Evolutionary conservation across 2,329 filamentous ascomycete species (phyloP).

Genomic region (Cytospora mali): DNA sequence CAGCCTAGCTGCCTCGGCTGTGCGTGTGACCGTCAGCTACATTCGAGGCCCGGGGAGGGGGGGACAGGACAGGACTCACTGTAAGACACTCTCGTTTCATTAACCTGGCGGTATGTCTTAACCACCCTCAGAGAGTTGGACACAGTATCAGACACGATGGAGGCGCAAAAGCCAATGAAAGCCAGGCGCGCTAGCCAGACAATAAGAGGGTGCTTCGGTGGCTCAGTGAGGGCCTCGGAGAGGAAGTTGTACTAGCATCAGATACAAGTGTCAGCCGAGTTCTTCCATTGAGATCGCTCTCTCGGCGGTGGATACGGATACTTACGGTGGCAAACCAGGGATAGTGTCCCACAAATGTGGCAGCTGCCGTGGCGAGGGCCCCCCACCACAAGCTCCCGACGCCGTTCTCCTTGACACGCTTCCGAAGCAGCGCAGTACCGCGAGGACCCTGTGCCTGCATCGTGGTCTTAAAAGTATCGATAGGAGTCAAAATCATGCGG

Average conservation of each 20-base stretch:
- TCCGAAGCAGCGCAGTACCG: conserved; percentile 46
- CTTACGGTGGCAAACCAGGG: conserved; percentile 53
- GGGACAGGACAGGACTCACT: conserved; percentile 34
- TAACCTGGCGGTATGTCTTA: conserved; percentile 54
- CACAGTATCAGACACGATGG: conserved; percentile 48
- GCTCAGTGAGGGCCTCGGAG: conserved; percentile 43
- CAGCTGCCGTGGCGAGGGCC: conserved; percentile 50
- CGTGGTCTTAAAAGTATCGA: conserved; percentile 54
- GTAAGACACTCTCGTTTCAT: conserved; percentile 50
- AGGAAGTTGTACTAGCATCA: conserved; percentile 46
- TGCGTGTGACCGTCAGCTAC: not conserved
- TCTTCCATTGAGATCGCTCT: not conserved
- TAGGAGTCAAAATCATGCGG: conserved; percentile 50
- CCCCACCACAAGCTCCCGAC: conserved; percentile 53
- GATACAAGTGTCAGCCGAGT: not conserved
- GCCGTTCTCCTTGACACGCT: conserved; percentile 47
- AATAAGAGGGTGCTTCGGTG: conserved; percentile 42
- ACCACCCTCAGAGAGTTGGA: conserved; percentile 52
- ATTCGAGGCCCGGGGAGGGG: fast-evolving
- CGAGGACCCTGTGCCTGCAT: conserved; percentile 50
- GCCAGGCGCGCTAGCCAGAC: conserved; percentile 49
- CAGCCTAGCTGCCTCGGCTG: conserved; percentile 46
- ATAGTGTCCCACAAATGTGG: conserved; percentile 53
- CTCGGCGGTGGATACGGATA: not conserved
- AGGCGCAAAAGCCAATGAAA: conserved; percentile 48